These are phyloP conservation scores for Cocos nucifera DNA, from an alignment of 176 grass and related monocot species.

Conservation along the genomic window DNA sequence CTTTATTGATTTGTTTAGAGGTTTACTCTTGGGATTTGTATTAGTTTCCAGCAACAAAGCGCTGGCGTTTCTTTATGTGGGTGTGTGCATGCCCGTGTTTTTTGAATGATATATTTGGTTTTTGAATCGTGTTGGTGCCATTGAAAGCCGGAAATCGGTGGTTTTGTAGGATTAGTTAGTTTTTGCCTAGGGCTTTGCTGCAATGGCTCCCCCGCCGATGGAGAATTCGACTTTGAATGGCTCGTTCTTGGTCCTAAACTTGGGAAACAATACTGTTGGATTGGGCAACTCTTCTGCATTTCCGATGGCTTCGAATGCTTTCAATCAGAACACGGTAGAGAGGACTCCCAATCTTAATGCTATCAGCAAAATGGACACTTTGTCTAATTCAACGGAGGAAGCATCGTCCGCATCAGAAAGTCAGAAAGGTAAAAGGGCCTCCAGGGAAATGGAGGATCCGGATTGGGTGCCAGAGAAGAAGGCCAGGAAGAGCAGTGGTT, in stretches of 20 bases:
- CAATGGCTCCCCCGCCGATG: background rate
- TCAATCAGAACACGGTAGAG: constrained; percentile 2
- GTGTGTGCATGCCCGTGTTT: too few relatives aligned
- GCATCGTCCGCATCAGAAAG: constrained; percentile 1
- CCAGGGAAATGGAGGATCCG: constrained; percentile 18
- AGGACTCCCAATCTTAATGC: background rate
- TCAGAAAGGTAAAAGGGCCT: constrained; percentile 8
- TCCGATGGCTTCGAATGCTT: constrained; percentile 4
- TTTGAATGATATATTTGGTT: too few relatives aligned
- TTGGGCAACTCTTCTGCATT: constrained; percentile 15
- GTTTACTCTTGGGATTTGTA: too few relatives aligned
- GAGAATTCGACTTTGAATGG: constrained; percentile 22
- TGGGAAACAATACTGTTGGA: constrained; percentile 29
- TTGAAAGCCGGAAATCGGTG: too few relatives aligned
- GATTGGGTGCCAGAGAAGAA: constrained; percentile 27
- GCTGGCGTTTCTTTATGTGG: too few relatives aligned
- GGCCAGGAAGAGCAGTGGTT: constrained; percentile 4
- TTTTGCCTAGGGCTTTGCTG: too few relatives aligned
- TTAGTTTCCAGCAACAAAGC: too few relatives aligned
- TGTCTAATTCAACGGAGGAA: constrained; percentile 17
- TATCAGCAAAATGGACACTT: constrained; percentile 6
- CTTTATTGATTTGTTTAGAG: too few relatives aligned
- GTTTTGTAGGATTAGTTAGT: too few relatives aligned
- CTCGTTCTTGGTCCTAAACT: constrained; percentile 33
- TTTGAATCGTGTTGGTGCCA: too few relatives aligned